Percentiles rank a stretch among this genome's conserved stretches.
These are phyloP conservation scores for Cyberlindnera galapagoensis DNA, from an alignment of 805 yeast species.

Conservation along the genomic window DNA sequence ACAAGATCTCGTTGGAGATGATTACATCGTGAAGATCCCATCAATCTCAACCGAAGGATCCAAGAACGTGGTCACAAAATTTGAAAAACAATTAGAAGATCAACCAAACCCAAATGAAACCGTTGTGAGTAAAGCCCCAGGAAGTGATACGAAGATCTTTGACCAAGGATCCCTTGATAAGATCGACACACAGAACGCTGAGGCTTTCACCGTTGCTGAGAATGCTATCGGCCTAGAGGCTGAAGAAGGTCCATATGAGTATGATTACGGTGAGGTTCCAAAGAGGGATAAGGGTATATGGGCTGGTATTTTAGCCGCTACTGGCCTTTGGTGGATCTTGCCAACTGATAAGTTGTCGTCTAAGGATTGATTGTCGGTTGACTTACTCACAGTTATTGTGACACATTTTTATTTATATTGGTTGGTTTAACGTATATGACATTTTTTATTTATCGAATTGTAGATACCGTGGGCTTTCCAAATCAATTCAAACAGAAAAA, in stretches of 20 bases:
- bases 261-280: conserved; percentile 16
- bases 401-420: too few relatives aligned
- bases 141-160: conserved; percentile 19
- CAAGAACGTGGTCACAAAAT: conserved; percentile 26
- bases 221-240: conserved; percentile 7
- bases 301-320: conserved; percentile 22
- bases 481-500: too few relatives aligned
- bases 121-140: conserved; percentile 21
- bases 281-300: conserved; percentile 20
- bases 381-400: neutral
- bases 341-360: conserved; percentile 11
- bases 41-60: conserved; percentile 46
- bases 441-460: too few relatives aligned
- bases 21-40: conserved; percentile 35
- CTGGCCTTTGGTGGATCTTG: conserved; percentile 26
- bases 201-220: conserved; percentile 11
- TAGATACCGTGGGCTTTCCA: too few relatives aligned
- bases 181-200: conserved; percentile 11
- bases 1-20: conserved; percentile 40
- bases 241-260: conserved; percentile 18
- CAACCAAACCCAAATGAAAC: conserved; percentile 11
- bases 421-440: too few relatives aligned
- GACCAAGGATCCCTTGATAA: conserved; percentile 16
- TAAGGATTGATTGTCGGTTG: conserved; percentile 2
- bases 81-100: conserved; percentile 20